Conservation (phyloP, 208 protist species). For the Acanthamoeba triangularis region DNA sequence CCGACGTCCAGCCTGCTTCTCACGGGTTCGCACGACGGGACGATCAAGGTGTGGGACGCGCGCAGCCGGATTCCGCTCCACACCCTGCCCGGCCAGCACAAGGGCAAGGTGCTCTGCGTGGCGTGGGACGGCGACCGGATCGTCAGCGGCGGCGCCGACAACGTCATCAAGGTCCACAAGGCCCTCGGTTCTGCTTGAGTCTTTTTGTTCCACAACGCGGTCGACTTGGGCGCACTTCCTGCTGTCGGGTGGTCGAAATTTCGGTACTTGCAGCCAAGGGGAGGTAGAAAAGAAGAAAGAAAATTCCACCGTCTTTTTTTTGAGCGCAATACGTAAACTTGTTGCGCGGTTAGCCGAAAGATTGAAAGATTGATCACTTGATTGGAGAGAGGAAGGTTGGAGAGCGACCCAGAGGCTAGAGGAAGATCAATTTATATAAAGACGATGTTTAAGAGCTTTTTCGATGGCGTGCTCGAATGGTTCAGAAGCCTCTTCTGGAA, state of each 20-base stretch:
- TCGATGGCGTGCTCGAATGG: conserved; percentile 85
- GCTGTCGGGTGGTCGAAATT: background rate
- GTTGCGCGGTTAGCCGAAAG: too few species aligned
- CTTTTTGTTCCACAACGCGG: background rate
- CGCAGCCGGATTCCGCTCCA: conserved; percentile 47
- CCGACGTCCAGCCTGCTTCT: background rate
- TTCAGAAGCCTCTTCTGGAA: conserved; percentile 94
- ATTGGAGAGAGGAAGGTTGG: background rate
- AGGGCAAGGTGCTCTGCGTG: conserved; percentile 64
- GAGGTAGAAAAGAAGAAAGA: background rate
- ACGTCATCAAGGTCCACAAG: conserved; percentile 22
- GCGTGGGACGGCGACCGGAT: background rate
- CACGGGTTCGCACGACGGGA: conserved; percentile 40
- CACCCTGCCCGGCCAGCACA: conserved; percentile 42
- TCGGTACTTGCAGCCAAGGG: background rate
- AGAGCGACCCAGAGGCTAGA: background rate
- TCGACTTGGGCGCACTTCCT: background rate
- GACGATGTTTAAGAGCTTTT: conserved; percentile 81
- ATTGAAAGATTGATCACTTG: too few species aligned
- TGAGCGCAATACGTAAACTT: too few species aligned
- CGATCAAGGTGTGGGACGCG: conserved; percentile 70
- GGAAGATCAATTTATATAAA: too few species aligned
- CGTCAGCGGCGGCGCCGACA: conserved; percentile 53
- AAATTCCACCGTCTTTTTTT: background rate
- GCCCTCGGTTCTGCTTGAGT: background rate